Conservation (phyloP, 768 basidiomycete genomes). For the Boletellus sp. region DNA sequence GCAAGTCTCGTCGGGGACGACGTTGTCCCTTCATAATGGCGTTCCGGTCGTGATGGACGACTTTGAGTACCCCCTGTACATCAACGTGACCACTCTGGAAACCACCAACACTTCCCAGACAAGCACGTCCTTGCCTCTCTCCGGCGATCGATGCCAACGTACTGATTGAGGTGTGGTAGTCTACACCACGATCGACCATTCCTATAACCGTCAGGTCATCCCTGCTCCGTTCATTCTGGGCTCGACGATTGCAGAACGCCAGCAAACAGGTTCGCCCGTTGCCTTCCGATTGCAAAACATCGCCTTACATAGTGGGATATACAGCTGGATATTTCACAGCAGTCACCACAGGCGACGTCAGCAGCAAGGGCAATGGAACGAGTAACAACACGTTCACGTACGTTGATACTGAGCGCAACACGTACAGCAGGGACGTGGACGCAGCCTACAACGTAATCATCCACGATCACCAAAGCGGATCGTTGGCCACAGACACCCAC, state of each 20-base stretch:
- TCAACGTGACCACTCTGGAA: conserved; percentile 36
- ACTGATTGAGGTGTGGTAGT: conserved; percentile 33
- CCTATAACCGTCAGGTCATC: conserved; percentile 55
- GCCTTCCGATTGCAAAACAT: background rate
- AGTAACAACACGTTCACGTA: conserved; percentile 68
- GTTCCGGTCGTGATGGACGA: conserved; percentile 41
- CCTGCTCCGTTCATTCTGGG: conserved; percentile 58
- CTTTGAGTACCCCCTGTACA: conserved; percentile 51
- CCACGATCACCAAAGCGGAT: conserved; percentile 54
- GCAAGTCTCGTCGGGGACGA: conserved; percentile 48
- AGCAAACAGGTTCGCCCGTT: conserved; percentile 48
- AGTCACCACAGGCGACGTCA: conserved; percentile 41
- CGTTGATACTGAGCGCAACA: conserved; percentile 55
- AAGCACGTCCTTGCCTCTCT: conserved; percentile 10
- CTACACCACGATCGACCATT: conserved; percentile 58
- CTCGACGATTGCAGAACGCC: conserved; percentile 56
- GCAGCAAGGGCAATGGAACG: conserved; percentile 57
- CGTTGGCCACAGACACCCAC: conserved; percentile 29
- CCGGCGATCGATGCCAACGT: background rate
- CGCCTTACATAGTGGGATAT: background rate
- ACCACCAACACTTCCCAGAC: conserved; percentile 26
- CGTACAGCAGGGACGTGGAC: conserved; percentile 56
- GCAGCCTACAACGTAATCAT: conserved; percentile 61
- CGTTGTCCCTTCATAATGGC: conserved; percentile 48
- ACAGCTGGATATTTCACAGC: conserved; percentile 50